phyloP scores from a whole-genome alignment of 2,329 filamentous ascomycete genomes.

The Gyromitra esculenta region DNA sequence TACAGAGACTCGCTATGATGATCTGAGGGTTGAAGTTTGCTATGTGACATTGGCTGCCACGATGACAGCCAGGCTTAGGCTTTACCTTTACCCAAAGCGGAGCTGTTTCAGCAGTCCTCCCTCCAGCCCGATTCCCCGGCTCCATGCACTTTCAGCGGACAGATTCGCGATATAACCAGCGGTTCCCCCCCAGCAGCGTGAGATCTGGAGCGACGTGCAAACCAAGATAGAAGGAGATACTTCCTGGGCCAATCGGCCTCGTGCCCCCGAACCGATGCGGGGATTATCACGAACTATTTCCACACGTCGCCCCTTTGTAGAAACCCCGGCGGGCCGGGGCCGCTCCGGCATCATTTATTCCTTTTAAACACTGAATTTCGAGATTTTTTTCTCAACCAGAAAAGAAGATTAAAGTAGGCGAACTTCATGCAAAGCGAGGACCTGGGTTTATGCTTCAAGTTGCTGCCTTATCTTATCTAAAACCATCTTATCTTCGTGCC shows the following conservation, averaged over 20 bases:
- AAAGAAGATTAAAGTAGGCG: neutral
- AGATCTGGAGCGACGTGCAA: neutral
- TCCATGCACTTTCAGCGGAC: neutral
- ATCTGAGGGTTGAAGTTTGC: neutral
- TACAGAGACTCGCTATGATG: neutral
- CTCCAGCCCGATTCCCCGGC: slow-evolving; percentile 13
- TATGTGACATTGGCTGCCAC: neutral
- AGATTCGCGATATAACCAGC: neutral
- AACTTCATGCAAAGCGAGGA: neutral
- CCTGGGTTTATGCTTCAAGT: neutral
- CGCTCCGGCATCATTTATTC: slow-evolving; percentile 22
- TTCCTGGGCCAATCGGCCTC: slow-evolving; percentile 3
- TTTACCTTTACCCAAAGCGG: neutral
- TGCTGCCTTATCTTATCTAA: slow-evolving; percentile 8
- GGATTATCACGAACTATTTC: neutral
- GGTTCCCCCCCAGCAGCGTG: neutral
- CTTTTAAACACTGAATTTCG: slow-evolving; percentile 23
- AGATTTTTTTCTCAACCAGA: neutral
- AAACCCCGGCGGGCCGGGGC: slow-evolving; percentile 36
- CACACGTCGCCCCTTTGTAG: neutral
- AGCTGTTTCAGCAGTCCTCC: neutral
- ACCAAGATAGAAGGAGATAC: neutral
- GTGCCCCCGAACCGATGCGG: neutral
- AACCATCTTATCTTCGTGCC: slow-evolving; percentile 18
- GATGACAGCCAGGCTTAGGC: neutral